phyloP scores from a whole-genome alignment of 2,329 filamentous ascomycete genomes.

The Ophiognomonia clavigignenti-juglandacearum region DNA sequence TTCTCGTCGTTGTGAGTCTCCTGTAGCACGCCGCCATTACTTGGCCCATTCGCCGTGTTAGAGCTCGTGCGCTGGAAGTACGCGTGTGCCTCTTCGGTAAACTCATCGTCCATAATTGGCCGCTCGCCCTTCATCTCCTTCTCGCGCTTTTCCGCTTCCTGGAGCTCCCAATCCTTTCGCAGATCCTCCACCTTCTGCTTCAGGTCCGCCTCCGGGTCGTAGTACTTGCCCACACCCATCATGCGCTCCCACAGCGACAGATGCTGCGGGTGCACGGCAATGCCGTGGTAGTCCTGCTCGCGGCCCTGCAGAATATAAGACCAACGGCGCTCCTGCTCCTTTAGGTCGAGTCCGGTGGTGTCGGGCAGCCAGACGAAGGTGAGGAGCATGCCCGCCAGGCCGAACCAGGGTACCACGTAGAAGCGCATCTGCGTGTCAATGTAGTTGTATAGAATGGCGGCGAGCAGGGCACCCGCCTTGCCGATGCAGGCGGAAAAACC shows the following conservation, averaged over 20 bases:
- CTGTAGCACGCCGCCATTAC: background rate
- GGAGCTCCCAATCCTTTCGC: slow-evolving; percentile 56
- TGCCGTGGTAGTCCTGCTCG: slow-evolving; percentile 81
- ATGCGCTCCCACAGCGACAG: slow-evolving; percentile 84
- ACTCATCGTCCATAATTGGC: slow-evolving; percentile 38
- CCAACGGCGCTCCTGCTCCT: slow-evolving; percentile 96
- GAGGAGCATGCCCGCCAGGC: slow-evolving; percentile 77
- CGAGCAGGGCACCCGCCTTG: slow-evolving; percentile 82
- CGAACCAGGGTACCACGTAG: slow-evolving; percentile 93
- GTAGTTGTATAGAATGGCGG: slow-evolving; percentile 91
- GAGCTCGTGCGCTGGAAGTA: slow-evolving; percentile 42
- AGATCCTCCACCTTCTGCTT: slow-evolving; percentile 82
- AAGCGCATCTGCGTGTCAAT: slow-evolving; percentile 82
- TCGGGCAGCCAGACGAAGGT: slow-evolving; percentile 89
- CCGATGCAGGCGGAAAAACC: slow-evolving; percentile 90
- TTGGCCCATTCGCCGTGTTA: background rate
- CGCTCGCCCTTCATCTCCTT: slow-evolving; percentile 40
- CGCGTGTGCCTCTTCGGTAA: slow-evolving; percentile 48
- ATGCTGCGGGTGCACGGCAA: slow-evolving; percentile 86
- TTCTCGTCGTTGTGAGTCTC: slow-evolving; percentile 3
- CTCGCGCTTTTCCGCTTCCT: slow-evolving; percentile 40
- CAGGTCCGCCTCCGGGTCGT: slow-evolving; percentile 79
- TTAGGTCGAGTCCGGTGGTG: slow-evolving; percentile 91
- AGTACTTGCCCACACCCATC: slow-evolving; percentile 72
- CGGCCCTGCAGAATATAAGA: slow-evolving; percentile 74